A percentile compares a stretch with the other conserved stretches of the same genome.
phyloP scores from a whole-genome alignment of 2,329 filamentous ascomycete genomes.

The Ascochyta clinopodiicola region DNA sequence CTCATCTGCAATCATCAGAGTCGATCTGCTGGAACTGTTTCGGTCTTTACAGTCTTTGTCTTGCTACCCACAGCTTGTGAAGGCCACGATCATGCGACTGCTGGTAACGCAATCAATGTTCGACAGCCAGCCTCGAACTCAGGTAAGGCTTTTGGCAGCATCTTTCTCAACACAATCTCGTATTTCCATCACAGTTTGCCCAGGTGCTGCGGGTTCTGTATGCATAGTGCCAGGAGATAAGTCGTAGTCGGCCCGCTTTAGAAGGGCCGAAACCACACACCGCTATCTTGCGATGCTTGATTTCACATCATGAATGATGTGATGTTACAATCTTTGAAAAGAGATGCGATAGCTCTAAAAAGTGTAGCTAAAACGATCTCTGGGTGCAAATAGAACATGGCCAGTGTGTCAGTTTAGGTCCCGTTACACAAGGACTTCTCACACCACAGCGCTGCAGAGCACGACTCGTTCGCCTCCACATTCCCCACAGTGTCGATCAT shows the following conservation, averaged over 20 bases:
- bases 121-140: too few species aligned
- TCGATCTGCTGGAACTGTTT: too few species aligned
- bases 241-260: conserved; percentile 17
- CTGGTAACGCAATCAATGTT: too few species aligned
- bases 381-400: background rate
- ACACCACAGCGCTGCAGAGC: conserved; percentile 1
- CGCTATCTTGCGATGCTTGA: background rate
- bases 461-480: conserved; percentile 8
- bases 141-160: background rate
- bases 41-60: too few species aligned
- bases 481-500: conserved; percentile 9
- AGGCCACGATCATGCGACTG: too few species aligned
- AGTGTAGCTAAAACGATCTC: background rate
- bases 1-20: too few species aligned
- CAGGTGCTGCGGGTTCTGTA: background rate
- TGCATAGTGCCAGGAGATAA: conserved; percentile 2
- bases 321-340: background rate
- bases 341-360: background rate
- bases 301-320: background rate
- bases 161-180: background rate
- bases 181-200: background rate
- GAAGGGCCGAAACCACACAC: conserved; percentile 13
- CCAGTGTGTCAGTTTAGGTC: conserved; percentile 9
- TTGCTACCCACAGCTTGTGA: too few species aligned
- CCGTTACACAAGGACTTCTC: conserved; percentile 1